Evolutionary conservation across 179 eudicot genomes (phyloP).

Genomic region (Beta lomatogona): DNA sequence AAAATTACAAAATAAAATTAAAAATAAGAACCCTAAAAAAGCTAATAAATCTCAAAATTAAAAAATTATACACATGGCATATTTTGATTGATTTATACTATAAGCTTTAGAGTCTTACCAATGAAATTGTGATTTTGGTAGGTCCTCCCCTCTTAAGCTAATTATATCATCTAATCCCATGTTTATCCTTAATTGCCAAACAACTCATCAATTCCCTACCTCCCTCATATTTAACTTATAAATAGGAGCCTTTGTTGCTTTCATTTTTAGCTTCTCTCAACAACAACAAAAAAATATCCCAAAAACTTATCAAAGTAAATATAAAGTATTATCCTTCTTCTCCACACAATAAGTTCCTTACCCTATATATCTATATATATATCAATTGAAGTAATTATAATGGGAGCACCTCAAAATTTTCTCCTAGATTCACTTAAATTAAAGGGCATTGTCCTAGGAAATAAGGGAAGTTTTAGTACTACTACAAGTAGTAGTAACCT

Average conservation of each 20-base stretch:
- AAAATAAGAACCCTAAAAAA: not conserved
- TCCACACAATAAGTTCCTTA: not conserved
- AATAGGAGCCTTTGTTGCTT: constrained; percentile 27
- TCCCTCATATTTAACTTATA: constrained; percentile 38
- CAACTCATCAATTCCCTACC: constrained; percentile 32
- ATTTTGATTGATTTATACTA: constrained; percentile 42
- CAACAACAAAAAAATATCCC: not conserved
- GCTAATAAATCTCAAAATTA: not conserved
- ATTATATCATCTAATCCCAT: constrained; percentile 27
- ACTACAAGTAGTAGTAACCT: not conserved
- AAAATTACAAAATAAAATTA: not conserved
- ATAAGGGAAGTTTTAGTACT: constrained; percentile 20
- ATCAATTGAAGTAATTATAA: no score
- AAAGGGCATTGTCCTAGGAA: constrained; percentile 30
- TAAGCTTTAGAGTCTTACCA: constrained; percentile 34
- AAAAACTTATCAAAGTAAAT: not conserved
- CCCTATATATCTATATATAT: not conserved
- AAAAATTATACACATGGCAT: constrained; percentile 28
- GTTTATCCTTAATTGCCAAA: constrained; percentile 42
- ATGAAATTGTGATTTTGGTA: constrained; percentile 27
- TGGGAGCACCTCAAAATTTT: constrained; percentile 33
- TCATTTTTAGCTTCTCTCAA: constrained; percentile 24
- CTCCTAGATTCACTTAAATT: constrained; percentile 26
- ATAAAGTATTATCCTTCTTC: not conserved
- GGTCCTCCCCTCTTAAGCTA: constrained; percentile 19